Conservation (phyloP, 176 grass and related monocot genomes). For the Oryza glaberrima region DNA sequence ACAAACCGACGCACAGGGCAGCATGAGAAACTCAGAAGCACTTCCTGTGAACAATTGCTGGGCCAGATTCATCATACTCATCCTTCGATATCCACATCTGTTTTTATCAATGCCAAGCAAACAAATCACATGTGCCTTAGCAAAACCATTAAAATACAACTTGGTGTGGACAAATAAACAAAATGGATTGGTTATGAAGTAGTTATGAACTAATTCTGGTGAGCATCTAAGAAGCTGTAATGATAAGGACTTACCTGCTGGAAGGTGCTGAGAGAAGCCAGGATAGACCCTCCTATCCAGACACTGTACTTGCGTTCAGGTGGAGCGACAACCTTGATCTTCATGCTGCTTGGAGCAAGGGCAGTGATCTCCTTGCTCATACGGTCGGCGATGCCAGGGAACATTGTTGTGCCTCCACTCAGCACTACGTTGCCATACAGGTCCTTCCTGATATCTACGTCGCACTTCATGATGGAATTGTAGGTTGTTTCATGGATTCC, state of each 20-base stretch:
- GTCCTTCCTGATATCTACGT: constrained; percentile 55
- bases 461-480: constrained; percentile 61
- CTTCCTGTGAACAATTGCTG: constrained; percentile 53
- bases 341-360: constrained; percentile 52
- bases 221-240: too few species aligned
- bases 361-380: constrained; percentile 59
- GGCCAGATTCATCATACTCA: constrained; percentile 49
- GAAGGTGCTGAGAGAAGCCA: constrained; percentile 55
- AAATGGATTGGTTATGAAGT: background rate
- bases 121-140: background rate
- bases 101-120: constrained; percentile 3
- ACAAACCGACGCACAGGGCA: too few species aligned
- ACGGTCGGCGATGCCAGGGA: constrained; percentile 48
- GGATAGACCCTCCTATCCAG: constrained; percentile 58
- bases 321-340: constrained; percentile 52
- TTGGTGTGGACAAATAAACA: background rate
- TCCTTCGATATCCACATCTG: constrained; percentile 59
- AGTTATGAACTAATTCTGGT: too few species aligned
- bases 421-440: constrained; percentile 54
- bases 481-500: constrained; percentile 56
- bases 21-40: constrained; percentile 21
- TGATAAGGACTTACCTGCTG: constrained; percentile 26
- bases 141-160: background rate
- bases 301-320: constrained; percentile 55
- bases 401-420: constrained; percentile 50